These are phyloP conservation scores for Stereocaulon alpinum DNA, from an alignment of 495 filamentous ascomycete species.

Conservation along the genomic window DNA sequence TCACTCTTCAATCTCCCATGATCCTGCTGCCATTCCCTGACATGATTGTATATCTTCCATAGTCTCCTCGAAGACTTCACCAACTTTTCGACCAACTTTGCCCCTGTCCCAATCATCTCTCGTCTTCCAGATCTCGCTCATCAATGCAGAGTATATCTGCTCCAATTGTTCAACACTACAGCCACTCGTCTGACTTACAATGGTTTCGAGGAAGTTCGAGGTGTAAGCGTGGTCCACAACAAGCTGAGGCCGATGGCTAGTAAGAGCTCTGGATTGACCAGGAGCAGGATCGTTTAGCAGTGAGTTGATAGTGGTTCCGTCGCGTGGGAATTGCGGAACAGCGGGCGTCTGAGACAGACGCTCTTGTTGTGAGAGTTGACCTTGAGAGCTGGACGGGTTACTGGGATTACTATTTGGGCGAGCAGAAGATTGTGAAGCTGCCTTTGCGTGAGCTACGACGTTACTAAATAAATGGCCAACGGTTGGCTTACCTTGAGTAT, in stretches of 20 bases:
- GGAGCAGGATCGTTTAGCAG: conserved; percentile 40
- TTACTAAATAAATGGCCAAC: background rate
- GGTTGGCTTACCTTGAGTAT: conserved; percentile 14
- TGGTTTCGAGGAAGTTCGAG: conserved; percentile 42
- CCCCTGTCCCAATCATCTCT: conserved; percentile 73
- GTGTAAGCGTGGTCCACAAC: conserved; percentile 49
- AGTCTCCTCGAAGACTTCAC: conserved; percentile 65
- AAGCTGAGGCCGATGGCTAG: conserved; percentile 26
- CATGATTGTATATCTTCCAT: conserved; percentile 67
- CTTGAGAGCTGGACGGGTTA: conserved; percentile 30
- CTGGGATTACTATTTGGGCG: conserved; percentile 27
- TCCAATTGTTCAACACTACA: conserved; percentile 89
- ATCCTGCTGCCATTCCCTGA: conserved; percentile 41
- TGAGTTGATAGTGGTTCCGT: conserved; percentile 32
- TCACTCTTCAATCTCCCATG: conserved; percentile 18
- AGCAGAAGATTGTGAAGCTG: conserved; percentile 23
- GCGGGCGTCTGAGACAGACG: conserved; percentile 31
- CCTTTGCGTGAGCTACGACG: background rate
- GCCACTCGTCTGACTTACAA: conserved; percentile 59
- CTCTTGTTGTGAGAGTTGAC: conserved; percentile 28
- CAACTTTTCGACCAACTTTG: conserved; percentile 50
- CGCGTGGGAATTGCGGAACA: conserved; percentile 33
- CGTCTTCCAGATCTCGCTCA: conserved; percentile 76
- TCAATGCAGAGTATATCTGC: conserved; percentile 80
- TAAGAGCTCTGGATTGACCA: conserved; percentile 15